Base-by-base conservation (phyloP, 768 basidiomycete genomes). In the Agaricus blazei region DNA sequence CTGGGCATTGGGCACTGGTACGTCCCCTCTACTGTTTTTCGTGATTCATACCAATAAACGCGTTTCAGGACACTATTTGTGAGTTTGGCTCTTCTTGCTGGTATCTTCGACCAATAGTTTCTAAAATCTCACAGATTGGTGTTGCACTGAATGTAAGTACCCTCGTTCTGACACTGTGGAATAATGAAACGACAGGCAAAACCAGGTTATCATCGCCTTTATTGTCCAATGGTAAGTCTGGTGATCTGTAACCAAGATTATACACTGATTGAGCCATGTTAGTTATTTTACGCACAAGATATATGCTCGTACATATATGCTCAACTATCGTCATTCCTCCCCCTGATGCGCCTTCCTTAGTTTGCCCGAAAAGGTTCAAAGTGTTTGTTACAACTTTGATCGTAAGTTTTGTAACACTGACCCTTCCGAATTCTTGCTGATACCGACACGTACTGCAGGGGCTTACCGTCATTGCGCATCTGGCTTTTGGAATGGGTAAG, bases 401-500 rank as follows among this genome's bases (percentile, higher is more conserved):
- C 40, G 72, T 70, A 41, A 60, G 69, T 59, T 11, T 27, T 44
- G 14, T 9, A 37, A 54, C 24, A 36, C 45, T 51, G 15, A 44
- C 19, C 44, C 40, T 29, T 4, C 48, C n/a, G 34, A 36, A 26
- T 47, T 14, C 19, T 3, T 14, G 19, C 9, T 34, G 43, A 52
- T 51, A 58, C n/a, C n/a, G 48, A n/a, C 2, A n/a, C 3, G 4
- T 37, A 61, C 29, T 29, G 9, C 58, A 70, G 67, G 64, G 60
- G 1, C 14, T 64, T 0, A 19, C 68, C 2, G 64, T 71, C 11
- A 11, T 68, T 7, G 65, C 61, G 4, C 70, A 70, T 53, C 62
- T 72, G 56, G 69, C 60, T 1, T 75, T 76, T 53, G 74, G 74
- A 43, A 58, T 74, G 7, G 73, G 74, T 72, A 58, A 43, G 64